These are phyloP conservation scores for Hypoxylon perforatum DNA, from an alignment of 495 filamentous ascomycete species.

Conservation along the genomic window DNA sequence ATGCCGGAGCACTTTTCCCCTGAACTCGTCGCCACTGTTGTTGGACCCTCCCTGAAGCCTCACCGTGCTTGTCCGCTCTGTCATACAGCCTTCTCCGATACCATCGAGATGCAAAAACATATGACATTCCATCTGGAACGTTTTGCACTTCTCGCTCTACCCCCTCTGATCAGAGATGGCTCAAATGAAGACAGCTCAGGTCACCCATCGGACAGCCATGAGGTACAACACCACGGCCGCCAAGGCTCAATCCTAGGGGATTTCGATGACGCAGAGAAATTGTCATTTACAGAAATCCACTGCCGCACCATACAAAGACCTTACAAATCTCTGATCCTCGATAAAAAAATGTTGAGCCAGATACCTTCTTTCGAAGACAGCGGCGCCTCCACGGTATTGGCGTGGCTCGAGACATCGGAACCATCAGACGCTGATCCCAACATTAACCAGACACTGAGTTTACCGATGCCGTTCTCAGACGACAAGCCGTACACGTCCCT, in stretches of 20 bases:
- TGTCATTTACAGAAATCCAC: background rate
- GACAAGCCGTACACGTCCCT: too few relatives aligned
- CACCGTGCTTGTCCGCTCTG: slow-evolving; percentile 7
- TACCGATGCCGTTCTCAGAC: too few relatives aligned
- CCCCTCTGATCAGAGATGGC: background rate
- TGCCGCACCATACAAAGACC: too few relatives aligned
- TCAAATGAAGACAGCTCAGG: background rate
- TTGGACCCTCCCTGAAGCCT: background rate
- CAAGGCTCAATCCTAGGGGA: background rate
- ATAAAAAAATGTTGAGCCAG: too few relatives aligned
- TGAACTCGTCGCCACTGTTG: background rate
- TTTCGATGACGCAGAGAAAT: background rate
- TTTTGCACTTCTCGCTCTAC: slow-evolving; percentile 1
- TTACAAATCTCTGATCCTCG: too few relatives aligned
- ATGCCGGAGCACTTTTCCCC: background rate
- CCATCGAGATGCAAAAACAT: slow-evolving; percentile 7
- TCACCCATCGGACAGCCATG: background rate
- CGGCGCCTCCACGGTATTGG: too few relatives aligned
- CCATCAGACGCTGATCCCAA: too few relatives aligned
- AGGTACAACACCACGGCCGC: background rate
- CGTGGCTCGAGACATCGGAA: too few relatives aligned
- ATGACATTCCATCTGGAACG: slow-evolving; percentile 9
- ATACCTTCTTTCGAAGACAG: too few relatives aligned
- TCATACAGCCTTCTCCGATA: background rate
- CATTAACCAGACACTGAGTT: too few relatives aligned